Conservation (phyloP, 345 rosid genomes). For the Ceriops decandra region DNA sequence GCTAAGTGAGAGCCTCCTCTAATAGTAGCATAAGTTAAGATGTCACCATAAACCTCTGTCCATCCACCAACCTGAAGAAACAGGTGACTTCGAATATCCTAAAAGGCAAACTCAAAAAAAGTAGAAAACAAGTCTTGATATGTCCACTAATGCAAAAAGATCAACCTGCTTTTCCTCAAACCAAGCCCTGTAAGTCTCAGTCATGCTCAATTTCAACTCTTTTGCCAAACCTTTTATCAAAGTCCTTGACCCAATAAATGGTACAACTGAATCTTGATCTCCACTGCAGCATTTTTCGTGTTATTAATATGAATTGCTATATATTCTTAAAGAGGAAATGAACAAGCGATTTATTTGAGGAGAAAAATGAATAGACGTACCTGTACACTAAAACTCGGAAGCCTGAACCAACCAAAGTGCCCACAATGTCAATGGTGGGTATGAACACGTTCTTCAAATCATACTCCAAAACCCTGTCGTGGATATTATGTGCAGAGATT, state of each 20-base stretch:
- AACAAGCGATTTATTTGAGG: neutral
- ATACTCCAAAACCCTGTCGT: conserved; percentile 4
- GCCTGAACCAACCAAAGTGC: conserved; percentile 6
- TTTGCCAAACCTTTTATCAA: conserved; percentile 7
- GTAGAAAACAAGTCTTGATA: too few relatives aligned
- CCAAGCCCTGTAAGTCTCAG: conserved; percentile 16
- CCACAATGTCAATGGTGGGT: conserved; percentile 1
- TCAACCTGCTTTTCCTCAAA: conserved; percentile 22
- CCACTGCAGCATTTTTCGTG: conserved; percentile 12
- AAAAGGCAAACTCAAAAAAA: too few relatives aligned
- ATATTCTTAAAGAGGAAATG: neutral
- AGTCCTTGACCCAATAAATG: conserved; percentile 18
- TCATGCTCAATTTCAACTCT: conserved; percentile 6
- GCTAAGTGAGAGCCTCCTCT: conserved; percentile 25
- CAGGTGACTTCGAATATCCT: too few relatives aligned
- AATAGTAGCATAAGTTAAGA: conserved; percentile 14
- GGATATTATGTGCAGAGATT: neutral
- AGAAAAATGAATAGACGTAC: neutral
- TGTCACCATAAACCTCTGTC: conserved; percentile 19
- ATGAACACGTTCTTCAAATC: neutral
- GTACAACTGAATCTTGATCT: conserved; percentile 23
- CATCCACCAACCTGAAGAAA: conserved; percentile 21
- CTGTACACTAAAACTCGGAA: conserved; percentile 3
- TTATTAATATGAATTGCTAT: neutral
- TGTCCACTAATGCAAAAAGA: neutral